Evolutionary conservation across 352 stramenopile species (phyloP), one percentile per base, ranked within the genome.

Genomic region (Phytophthora hybrid): DNA sequence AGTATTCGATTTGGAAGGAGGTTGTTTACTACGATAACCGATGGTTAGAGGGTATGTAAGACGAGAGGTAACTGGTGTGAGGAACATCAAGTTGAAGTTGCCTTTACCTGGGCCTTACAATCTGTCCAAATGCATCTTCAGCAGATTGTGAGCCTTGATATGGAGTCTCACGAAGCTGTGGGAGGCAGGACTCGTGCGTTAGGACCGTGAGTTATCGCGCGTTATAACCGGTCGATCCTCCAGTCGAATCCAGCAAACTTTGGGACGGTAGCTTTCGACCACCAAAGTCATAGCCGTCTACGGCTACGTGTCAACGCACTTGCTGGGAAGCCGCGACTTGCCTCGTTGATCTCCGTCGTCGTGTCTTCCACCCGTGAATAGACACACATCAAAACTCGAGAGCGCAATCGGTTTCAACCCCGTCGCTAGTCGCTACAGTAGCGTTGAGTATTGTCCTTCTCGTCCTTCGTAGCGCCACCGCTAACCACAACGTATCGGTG

Each of bases 11-110:
- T 53, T 26, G 19, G 2, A 26, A 53, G 19, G 49, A 8, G 18
- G 10, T 2, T 0, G 8, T 14, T 16, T 16, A 18, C 44, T 51
- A 8, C 23, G 5, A 19, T 18, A 31, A 54, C 10, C 9, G n/a
- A 54, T 31, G 47, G 13, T 21, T 14, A 4, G 13, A 26, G 16
- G n/a, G 49, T 32, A 31, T 55, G n/a, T 31, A 26, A 32, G 5
- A n/a, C 4, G 1, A 31, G 5, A 55, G 49, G 49, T 7, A 51
- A 23, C 9, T 31, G 19, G 21, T 55, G 49, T 55, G 2, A n/a
- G 0, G 19, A 7, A 55, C 19, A 55, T 9, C 49, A 55, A 55
- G 21, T 55, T 55, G 49, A 55, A 55, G 49, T 55, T 51, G 44
- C 44, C 18, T 46, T 46, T 7, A 46, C 37, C 37, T 46, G 37